These are phyloP conservation scores for Trichoderma koningiopsis DNA, from an alignment of 2,329 filamentous ascomycete species.

Conservation along the genomic window DNA sequence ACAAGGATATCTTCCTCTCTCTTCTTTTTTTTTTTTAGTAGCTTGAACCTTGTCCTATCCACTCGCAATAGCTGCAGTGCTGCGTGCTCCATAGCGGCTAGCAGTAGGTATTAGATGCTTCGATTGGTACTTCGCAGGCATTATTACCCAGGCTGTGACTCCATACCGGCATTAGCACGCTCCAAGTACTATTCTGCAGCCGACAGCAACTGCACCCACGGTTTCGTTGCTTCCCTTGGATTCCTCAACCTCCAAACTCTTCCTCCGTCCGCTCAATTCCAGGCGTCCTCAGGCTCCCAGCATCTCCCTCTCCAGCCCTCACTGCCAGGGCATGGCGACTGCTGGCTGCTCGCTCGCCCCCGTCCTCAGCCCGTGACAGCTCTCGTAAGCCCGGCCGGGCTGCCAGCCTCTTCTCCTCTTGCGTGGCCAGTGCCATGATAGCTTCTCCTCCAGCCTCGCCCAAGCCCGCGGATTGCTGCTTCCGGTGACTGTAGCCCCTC, in stretches of 20 bases:
- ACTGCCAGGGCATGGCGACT: conserved; percentile 15
- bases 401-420: conserved; percentile 9
- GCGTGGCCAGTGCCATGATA: conserved; percentile 26
- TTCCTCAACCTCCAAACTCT: not conserved
- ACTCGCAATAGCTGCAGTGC: conserved; percentile 1
- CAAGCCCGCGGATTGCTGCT: conserved; percentile 11
- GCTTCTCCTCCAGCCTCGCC: conserved; percentile 12
- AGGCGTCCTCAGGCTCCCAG: not conserved
- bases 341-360: not conserved
- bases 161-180: not conserved
- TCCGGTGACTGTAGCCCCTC: conserved; percentile 6
- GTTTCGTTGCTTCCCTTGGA: not conserved
- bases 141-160: not conserved
- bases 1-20: not conserved
- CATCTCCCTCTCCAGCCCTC: not conserved
- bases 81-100: not conserved
- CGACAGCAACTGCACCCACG: not conserved
- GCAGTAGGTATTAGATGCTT: not conserved
- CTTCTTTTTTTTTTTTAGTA: conserved; percentile 10
- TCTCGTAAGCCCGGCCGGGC: not conserved
- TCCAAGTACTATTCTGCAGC: not conserved
- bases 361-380: conserved; percentile 17
- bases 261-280: not conserved
- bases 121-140: not conserved
- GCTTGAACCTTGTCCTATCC: conserved; percentile 22